A percentile compares a stretch with the other conserved stretches of the same genome.
These are phyloP conservation scores for Umbelopsis vinacea DNA, from an alignment of 192 early-diverging fungal genomes.

Conservation along the genomic window DNA sequence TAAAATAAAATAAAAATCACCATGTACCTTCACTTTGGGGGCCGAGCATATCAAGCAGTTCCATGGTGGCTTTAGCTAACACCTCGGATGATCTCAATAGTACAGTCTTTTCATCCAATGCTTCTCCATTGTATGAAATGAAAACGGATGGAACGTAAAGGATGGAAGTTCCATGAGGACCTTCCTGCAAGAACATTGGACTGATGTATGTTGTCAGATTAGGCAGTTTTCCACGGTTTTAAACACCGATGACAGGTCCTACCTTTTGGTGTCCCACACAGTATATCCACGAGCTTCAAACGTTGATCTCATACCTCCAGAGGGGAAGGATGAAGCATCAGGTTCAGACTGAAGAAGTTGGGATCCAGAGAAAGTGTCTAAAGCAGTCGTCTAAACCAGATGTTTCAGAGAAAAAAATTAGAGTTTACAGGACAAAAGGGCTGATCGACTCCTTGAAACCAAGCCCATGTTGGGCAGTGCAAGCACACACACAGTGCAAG, in stretches of 20 bases:
- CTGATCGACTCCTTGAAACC: constrained; percentile 11
- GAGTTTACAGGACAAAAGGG: background rate
- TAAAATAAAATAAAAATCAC: background rate
- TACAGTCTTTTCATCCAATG: constrained; percentile 98
- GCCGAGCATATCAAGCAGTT: constrained; percentile 81
- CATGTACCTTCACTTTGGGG: constrained; percentile 48
- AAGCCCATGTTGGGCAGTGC: background rate
- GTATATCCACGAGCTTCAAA: constrained; percentile 99
- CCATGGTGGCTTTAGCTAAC: constrained; percentile 79
- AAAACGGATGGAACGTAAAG: constrained; percentile 98
- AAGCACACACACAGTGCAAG: background rate
- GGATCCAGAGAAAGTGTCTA: constrained; percentile 97
- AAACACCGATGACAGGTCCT: constrained; percentile 15
- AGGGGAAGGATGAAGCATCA: constrained; percentile 99
- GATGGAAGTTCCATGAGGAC: constrained; percentile 89
- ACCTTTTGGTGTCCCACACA: constrained; percentile 93
- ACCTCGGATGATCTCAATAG: constrained; percentile 91
- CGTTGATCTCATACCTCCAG: constrained; percentile 96
- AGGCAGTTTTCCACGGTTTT: constrained; percentile 31
- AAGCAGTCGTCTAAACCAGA: constrained; percentile 56
- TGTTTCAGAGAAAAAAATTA: constrained; percentile 22
- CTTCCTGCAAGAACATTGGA: constrained; percentile 95
- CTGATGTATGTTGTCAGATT: constrained; percentile 43
- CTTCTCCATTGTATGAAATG: constrained; percentile 99
- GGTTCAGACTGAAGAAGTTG: constrained; percentile 99